These are phyloP conservation scores for Colletotrichum sp. DNA, from an alignment of 2,329 filamentous ascomycete species.

Conservation along the genomic window DNA sequence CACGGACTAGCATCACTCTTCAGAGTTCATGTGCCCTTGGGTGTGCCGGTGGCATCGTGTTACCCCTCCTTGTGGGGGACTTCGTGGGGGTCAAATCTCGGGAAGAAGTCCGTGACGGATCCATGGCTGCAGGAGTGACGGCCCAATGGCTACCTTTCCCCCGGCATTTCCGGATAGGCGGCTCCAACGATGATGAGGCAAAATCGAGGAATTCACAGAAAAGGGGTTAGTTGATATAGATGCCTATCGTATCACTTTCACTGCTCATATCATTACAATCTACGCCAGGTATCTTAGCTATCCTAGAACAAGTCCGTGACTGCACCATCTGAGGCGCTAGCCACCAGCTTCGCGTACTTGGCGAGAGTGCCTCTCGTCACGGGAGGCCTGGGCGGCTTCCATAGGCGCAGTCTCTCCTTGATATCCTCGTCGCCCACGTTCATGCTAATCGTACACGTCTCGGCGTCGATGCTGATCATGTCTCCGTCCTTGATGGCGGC, in stretches of 20 bases:
- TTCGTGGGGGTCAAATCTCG: background rate
- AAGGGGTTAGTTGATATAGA: background rate
- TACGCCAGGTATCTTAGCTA: background rate
- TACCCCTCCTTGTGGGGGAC: background rate
- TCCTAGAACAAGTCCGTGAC: slow-evolving; percentile 69
- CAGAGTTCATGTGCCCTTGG: background rate
- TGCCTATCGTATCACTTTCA: background rate
- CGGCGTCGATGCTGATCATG: slow-evolving; percentile 83
- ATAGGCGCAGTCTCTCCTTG: slow-evolving; percentile 63
- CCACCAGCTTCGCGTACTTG: slow-evolving; percentile 88
- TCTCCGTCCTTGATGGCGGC: slow-evolving; percentile 83
- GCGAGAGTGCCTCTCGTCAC: slow-evolving; percentile 85
- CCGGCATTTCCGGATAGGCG: background rate
- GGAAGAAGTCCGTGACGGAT: background rate
- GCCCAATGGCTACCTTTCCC: background rate
- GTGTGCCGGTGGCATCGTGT: background rate
- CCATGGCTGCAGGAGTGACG: background rate
- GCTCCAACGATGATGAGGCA: background rate
- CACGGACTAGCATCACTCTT: background rate
- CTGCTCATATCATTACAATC: background rate
- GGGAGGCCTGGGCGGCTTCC: slow-evolving; percentile 73
- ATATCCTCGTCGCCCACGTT: slow-evolving; percentile 78
- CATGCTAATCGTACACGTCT: slow-evolving; percentile 70
- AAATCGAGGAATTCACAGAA: background rate
- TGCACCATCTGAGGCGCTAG: slow-evolving; percentile 89